phyloP scores from a whole-genome alignment of 768 basidiomycete species.

The Boletus reticulatus region DNA sequence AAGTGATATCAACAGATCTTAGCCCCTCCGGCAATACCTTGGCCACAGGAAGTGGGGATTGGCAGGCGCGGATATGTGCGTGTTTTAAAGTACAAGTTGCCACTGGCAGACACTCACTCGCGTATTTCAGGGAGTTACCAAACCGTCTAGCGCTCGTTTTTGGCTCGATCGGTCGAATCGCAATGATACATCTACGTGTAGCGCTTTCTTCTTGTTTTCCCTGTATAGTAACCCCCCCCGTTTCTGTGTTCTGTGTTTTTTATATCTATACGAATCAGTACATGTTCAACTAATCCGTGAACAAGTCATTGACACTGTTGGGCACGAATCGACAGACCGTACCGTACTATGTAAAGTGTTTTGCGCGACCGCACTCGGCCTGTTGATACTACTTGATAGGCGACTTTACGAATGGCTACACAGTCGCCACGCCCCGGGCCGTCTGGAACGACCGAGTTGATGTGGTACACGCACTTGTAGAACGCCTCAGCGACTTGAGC shows the following conservation, averaged over 20 bases:
- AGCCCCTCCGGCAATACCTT: slow-evolving; percentile 58
- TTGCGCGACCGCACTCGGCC: no score
- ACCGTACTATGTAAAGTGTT: no score
- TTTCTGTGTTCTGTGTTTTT: slow-evolving; percentile 8
- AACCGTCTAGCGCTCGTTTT: slow-evolving; percentile 17
- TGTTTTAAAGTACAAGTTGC: slow-evolving; percentile 6
- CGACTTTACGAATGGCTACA: no score
- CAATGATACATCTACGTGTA: slow-evolving; percentile 25
- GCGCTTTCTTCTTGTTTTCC: slow-evolving; percentile 25
- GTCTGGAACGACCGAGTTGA: no score
- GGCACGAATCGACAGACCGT: no score
- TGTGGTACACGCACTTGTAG: no score
- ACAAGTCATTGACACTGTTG: no score
- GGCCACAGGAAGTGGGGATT: slow-evolving; percentile 72
- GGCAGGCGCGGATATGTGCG: slow-evolving; percentile 68
- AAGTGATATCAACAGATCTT: slow-evolving; percentile 73
- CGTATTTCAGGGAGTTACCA: slow-evolving; percentile 30
- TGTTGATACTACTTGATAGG: no score
- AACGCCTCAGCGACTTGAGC: no score
- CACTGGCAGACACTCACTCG: slow-evolving; percentile 1
- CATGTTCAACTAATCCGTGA: slow-evolving; percentile 5
- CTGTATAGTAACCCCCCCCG: slow-evolving; percentile 17
- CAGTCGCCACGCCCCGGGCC: no score
- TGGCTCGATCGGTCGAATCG: background rate
- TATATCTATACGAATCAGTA: slow-evolving; percentile 25